phyloP scores from a whole-genome alignment of 129 eudicot species.

The Cynara cardunculus region DNA sequence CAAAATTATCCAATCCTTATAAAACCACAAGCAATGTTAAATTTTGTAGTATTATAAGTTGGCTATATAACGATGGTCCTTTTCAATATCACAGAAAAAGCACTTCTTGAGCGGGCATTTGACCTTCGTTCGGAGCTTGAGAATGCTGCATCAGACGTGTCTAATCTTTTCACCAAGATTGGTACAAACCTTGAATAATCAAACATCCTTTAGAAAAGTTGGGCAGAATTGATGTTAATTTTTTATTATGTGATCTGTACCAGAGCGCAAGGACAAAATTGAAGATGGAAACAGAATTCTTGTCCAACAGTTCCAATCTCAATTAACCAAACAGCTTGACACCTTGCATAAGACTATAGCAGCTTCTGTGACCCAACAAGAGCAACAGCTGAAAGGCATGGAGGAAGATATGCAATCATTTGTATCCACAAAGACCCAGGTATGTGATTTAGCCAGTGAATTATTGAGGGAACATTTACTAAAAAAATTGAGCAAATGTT shows the following conservation, averaged over 20 bases:
- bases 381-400: conserved; percentile 76
- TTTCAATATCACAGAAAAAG: conserved; percentile 53
- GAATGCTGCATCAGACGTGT: conserved; percentile 85
- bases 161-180: conserved; percentile 83
- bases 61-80: not conserved
- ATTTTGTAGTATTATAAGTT: not conserved
- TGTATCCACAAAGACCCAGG: conserved; percentile 86
- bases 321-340: conserved; percentile 79
- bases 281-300: conserved; percentile 86
- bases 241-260: not conserved
- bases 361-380: conserved; percentile 86
- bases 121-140: conserved; percentile 94
- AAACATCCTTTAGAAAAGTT: not conserved
- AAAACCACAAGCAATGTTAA: not conserved
- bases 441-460: conserved; percentile 9
- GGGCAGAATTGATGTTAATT: not conserved
- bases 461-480: not conserved
- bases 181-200: conserved; percentile 33
- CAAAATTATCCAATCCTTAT: not conserved
- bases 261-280: conserved; percentile 96
- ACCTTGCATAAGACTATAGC: conserved; percentile 80
- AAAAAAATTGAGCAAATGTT: too few species aligned
- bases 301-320: conserved; percentile 74
- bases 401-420: conserved; percentile 95
- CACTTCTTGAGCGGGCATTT: conserved; percentile 88